Conservation (phyloP, 139 green algal species). For the Eudorina sp. region DNA sequence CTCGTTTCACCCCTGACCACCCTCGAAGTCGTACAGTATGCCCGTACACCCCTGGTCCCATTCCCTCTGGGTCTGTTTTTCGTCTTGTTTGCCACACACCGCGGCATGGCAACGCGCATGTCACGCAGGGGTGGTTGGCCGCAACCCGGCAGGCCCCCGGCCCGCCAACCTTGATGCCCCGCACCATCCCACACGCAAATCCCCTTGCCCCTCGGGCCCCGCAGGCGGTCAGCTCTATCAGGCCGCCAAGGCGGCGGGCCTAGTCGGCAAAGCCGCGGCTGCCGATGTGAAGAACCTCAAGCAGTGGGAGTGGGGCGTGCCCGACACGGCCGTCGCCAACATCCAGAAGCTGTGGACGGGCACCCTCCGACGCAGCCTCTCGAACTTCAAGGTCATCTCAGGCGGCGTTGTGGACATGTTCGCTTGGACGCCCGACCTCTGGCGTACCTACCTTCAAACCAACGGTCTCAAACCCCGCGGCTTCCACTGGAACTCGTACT, state of each 20-base stretch:
- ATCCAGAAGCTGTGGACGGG: not conserved
- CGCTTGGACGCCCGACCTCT: not conserved
- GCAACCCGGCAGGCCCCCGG: too few species aligned
- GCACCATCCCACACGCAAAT: too few species aligned
- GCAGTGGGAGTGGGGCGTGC: constrained; percentile 21
- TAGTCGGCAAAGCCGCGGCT: not conserved
- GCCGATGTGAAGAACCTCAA: constrained; percentile 11
- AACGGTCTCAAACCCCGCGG: not conserved
- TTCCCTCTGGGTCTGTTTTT: too few species aligned
- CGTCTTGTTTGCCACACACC: too few species aligned
- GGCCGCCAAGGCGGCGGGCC: not conserved
- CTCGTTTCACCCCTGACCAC: too few species aligned
- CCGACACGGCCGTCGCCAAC: constrained; percentile 7
- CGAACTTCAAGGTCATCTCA: constrained; percentile 12
- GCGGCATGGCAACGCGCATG: too few species aligned
- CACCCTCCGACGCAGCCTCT: not conserved
- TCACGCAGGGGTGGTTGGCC: too few species aligned
- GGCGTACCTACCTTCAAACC: not conserved
- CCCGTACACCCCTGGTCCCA: too few species aligned
- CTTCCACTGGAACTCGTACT: constrained; percentile 7
- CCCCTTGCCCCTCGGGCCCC: not conserved
- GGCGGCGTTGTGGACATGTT: constrained; percentile 8
- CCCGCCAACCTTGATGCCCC: too few species aligned
- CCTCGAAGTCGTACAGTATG: too few species aligned
- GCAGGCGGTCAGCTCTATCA: not conserved